Evolutionary conservation across 2,329 filamentous ascomycete genomes (phyloP).

Genomic region (Fusarium irregulare): DNA sequence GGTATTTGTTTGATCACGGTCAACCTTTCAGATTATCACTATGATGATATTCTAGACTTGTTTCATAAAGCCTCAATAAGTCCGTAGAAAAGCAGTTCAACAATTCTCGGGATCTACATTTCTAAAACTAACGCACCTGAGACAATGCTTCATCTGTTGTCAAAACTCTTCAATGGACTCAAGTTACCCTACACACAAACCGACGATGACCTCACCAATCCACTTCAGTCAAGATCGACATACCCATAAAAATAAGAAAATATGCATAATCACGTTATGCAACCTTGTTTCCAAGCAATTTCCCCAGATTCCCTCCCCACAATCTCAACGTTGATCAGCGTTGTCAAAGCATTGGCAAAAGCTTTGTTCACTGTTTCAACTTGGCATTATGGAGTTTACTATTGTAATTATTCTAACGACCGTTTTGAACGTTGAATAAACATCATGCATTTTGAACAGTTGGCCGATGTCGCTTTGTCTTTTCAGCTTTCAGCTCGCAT

Average conservation of each 20-base stretch:
- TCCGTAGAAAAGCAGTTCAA: no score
- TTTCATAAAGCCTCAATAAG: no score
- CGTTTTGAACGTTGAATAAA: not conserved
- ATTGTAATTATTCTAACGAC: rapidly evolving
- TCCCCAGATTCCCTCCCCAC: not conserved
- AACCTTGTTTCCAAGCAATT: not conserved
- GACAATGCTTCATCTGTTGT: rapidly evolving
- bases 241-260: not conserved
- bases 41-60: no score
- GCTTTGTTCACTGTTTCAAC: not conserved
- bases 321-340: not conserved
- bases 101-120: no score
- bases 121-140: no score
- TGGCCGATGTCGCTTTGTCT: rapidly evolving
- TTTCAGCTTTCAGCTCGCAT: not conserved
- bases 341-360: not conserved
- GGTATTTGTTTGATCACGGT: no score
- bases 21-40: no score
- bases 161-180: not conserved
- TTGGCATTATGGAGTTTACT: not conserved
- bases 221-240: not conserved
- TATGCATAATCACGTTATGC: not conserved
- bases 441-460: not conserved
- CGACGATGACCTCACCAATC: not conserved
- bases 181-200: not conserved